Conservation (phyloP, 2,329 filamentous ascomycete species). For the Venturia effusa region DNA sequence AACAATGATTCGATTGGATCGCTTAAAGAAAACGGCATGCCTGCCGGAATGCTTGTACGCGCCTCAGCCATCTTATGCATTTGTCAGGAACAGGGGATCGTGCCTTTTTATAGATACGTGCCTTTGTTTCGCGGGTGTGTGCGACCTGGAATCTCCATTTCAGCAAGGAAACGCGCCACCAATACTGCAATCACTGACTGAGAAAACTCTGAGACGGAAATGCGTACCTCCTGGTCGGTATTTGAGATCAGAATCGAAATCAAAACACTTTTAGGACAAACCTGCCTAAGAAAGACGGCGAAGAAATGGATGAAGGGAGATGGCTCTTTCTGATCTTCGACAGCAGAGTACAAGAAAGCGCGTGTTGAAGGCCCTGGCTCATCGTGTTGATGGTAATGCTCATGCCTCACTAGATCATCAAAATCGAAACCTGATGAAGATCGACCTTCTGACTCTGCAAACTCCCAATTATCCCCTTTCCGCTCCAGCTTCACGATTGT, state of each 20-base stretch:
- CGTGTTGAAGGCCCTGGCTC: neutral
- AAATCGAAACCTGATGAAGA: neutral
- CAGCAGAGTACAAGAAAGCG: neutral
- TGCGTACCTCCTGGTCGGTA: neutral
- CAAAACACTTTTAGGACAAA: neutral
- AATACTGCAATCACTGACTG: neutral
- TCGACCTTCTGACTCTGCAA: neutral
- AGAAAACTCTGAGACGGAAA: neutral
- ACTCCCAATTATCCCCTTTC: neutral
- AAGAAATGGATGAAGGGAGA: too few relatives aligned
- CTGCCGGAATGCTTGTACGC: neutral
- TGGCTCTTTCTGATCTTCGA: neutral
- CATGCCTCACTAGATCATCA: neutral
- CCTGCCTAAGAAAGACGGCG: neutral
- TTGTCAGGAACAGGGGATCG: neutral
- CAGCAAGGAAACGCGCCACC: neutral
- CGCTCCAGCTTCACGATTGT: neutral
- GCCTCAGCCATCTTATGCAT: neutral
- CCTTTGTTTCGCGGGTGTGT: neutral
- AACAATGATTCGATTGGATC: neutral
- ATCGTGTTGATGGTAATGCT: neutral
- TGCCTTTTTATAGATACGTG: neutral
- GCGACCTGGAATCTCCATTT: neutral
- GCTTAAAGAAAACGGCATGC: neutral
- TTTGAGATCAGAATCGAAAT: neutral